Evolutionary conservation across 2,329 filamentous ascomycete species (phyloP), one percentile per base, ranked within the genome.

Genomic region (Cladosporium sp.): DNA sequence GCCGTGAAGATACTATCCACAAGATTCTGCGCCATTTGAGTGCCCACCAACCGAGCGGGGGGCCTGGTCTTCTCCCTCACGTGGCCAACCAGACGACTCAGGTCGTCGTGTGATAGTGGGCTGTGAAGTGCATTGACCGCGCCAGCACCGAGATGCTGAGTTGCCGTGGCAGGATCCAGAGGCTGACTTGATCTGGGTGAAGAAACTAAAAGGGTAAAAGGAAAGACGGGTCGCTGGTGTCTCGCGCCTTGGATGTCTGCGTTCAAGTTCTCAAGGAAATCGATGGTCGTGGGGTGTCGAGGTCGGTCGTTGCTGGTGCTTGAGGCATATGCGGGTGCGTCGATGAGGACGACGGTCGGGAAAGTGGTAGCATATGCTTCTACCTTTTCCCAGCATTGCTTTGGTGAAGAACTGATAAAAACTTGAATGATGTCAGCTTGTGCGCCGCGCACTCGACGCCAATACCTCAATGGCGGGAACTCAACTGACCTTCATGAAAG

Each of bases 51-150:
- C 9, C 49, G 56, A 18, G 63, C 64, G 7, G 61, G 57, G 9
- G 62, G 60, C 13, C 62, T 55, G 13, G 57, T 62, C 6, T 52
- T 54, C 37, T 66, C 63, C 53, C 60, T 65, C 18, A 67, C 58
- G 46, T 64, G 65, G 13, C 65, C 62, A 9, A 65, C 60, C 10
- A 68, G 53, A 16, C 61, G 61, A 40, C 61, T 58, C 19, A 67
- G 57, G 31, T 64, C 64, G 49, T 88, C 84, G 44, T 79, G 77
- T 56, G 86, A 83, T 37, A 97, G 70, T 1, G 92, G 92, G 62
- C 86, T 89, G 22, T 84, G 82, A 58, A 96, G 77, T 45, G 95
- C 88, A 69, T 97, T 92, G 31, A 87, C 78, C 9, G 92, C 92
- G 34, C 93, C 93, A 3, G 87, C 82, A 64, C 95, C 89, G 19